Percentiles rank a stretch among this genome's conserved stretches.
Conservation (phyloP, 2,329 filamentous ascomycete species). For the Aulographum hederae region DNA sequence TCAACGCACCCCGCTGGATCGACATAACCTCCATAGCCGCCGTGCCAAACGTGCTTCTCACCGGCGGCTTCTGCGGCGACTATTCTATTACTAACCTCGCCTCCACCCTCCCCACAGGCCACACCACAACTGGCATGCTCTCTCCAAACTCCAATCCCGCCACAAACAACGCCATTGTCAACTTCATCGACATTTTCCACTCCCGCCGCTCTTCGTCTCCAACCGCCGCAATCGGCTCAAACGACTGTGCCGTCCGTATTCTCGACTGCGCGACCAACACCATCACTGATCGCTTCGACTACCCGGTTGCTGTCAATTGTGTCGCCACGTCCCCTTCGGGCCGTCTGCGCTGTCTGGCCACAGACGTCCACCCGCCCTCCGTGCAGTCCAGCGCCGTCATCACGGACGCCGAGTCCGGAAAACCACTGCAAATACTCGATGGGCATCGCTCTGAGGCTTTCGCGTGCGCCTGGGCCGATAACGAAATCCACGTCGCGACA, state of each 20-base stretch:
- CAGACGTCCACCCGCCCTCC: no score
- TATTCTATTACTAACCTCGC: constrained; percentile 31
- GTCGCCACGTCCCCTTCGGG: constrained; percentile 53
- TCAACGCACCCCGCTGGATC: no score
- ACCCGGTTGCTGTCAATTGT: constrained; percentile 51
- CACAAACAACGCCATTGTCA: constrained; percentile 37
- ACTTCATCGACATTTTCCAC: constrained; percentile 35
- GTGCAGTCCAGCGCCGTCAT: constrained; percentile 45
- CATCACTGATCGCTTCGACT: constrained; percentile 36
- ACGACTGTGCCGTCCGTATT: constrained; percentile 34
- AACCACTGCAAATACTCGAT: constrained; percentile 23
- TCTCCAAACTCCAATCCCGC: no score
- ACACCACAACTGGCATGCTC: constrained; percentile 25
- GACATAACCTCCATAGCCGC: constrained; percentile 36
- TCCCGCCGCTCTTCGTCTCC: constrained; percentile 28
- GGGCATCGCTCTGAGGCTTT: constrained; percentile 58
- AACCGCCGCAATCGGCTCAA: constrained; percentile 36
- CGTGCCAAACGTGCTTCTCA: constrained; percentile 28
- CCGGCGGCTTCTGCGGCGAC: constrained; percentile 38
- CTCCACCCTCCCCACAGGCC: constrained; percentile 8
- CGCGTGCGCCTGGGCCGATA: constrained; percentile 62
- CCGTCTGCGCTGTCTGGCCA: constrained; percentile 53
- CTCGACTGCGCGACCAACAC: constrained; percentile 38
- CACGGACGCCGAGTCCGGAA: constrained; percentile 47
- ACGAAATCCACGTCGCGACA: constrained; percentile 59